These are phyloP conservation scores for Luzula sylvatica DNA, from an alignment of 176 grass and related monocot species.

Conservation along the genomic window DNA sequence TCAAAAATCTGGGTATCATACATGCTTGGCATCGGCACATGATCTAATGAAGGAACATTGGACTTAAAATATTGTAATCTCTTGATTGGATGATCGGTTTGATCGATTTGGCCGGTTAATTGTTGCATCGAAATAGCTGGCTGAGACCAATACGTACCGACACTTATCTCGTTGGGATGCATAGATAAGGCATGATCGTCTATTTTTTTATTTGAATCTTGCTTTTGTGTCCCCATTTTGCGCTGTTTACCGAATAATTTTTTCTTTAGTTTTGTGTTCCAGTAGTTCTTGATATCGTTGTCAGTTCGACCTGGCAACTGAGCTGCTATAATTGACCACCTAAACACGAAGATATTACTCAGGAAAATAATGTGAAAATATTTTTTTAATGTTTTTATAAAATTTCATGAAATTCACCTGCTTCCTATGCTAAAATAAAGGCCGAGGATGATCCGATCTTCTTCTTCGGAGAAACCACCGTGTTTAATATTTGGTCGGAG, in stretches of 20 bases:
- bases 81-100: conserved; percentile 33
- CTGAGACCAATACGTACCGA: conserved; percentile 24
- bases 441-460: conserved; percentile 70
- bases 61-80: conserved; percentile 35
- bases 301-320: conserved; percentile 90
- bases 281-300: conserved; percentile 99
- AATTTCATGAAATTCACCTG: conserved; percentile 35
- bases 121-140: conserved; percentile 15
- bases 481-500: conserved; percentile 90
- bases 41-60: not conserved
- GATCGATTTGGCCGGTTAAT: conserved; percentile 13
- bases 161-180: conserved; percentile 14
- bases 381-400: not conserved
- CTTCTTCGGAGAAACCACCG: conserved; percentile 88
- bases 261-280: conserved; percentile 97
- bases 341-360: conserved; percentile 1
- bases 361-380: not conserved
- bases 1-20: conserved; percentile 28
- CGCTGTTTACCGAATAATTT: conserved; percentile 79
- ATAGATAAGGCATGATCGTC: conserved; percentile 19
- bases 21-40: conserved; percentile 3
- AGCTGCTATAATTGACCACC: conserved; percentile 94
- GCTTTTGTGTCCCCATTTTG: conserved; percentile 38
- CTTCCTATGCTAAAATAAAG: conserved; percentile 93
- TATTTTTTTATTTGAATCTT: conserved; percentile 21